These are phyloP conservation scores for Nectriaceae sp. DNA, from an alignment of 2,329 filamentous ascomycete species.

Conservation along the genomic window DNA sequence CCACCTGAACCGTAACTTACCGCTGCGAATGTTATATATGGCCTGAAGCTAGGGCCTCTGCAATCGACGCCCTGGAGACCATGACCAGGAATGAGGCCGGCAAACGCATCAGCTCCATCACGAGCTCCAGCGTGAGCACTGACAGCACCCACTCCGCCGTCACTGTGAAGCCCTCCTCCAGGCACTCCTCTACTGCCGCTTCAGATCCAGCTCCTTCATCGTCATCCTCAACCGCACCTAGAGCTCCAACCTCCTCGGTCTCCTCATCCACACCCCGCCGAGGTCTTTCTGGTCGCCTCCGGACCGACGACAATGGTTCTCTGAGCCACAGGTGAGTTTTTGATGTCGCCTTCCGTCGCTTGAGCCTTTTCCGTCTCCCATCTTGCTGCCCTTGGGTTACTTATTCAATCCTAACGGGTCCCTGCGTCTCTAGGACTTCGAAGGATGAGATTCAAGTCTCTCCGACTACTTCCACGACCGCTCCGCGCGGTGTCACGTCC, in stretches of 20 bases:
- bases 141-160: constrained; percentile 67
- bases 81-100: constrained; percentile 69
- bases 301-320: constrained; percentile 27
- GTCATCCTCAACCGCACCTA: constrained; percentile 26
- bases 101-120: constrained; percentile 56
- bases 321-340: constrained; percentile 29
- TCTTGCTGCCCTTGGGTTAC: constrained; percentile 13
- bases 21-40: constrained; percentile 28
- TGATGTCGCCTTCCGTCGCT: constrained; percentile 1
- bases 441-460: constrained; percentile 50
- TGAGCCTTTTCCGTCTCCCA: not conserved
- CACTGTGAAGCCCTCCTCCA: constrained; percentile 57
- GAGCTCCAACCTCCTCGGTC: constrained; percentile 27
- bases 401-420: constrained; percentile 19
- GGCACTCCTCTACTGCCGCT: constrained; percentile 6
- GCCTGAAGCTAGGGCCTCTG: constrained; percentile 33
- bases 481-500: constrained; percentile 39
- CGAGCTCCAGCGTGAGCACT: constrained; percentile 55
- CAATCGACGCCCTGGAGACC: constrained; percentile 43
- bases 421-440: constrained; percentile 26
- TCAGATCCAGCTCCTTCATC: constrained; percentile 19
- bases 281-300: constrained; percentile 18
- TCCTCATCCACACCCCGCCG: constrained; percentile 28
- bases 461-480: constrained; percentile 47
- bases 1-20: constrained; percentile 16